These are phyloP conservation scores for Multifurca ochricompacta DNA, from an alignment of 768 basidiomycete species.

Conservation along the genomic window DNA sequence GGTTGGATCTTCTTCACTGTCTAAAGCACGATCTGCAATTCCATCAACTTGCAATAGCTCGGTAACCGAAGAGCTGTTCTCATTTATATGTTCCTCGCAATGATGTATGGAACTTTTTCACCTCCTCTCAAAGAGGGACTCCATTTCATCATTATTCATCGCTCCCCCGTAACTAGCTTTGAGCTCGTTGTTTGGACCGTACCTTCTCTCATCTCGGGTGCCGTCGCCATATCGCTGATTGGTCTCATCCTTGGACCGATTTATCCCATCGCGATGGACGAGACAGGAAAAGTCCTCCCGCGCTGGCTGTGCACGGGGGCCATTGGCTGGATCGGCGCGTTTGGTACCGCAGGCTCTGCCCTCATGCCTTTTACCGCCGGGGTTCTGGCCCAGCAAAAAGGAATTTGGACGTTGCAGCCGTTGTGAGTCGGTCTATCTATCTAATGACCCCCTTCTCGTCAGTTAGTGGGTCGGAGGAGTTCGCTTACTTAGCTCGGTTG, in stretches of 20 bases:
- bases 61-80: slow-evolving; percentile 1
- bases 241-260: slow-evolving; percentile 70
- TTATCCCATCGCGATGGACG: slow-evolving; percentile 43
- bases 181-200: slow-evolving; percentile 65
- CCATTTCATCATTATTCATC: background rate
- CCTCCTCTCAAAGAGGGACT: background rate
- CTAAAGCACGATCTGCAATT: too few species aligned
- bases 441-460: too few species aligned
- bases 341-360: slow-evolving; percentile 19
- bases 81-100: background rate
- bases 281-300: slow-evolving; percentile 16
- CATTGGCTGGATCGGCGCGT: slow-evolving; percentile 19
- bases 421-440: slow-evolving; percentile 9
- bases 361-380: slow-evolving; percentile 19
- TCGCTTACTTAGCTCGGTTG: background rate
- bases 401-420: slow-evolving; percentile 20
- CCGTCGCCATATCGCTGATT: slow-evolving; percentile 53
- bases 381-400: slow-evolving; percentile 12
- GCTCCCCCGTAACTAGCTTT: slow-evolving; percentile 33
- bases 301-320: background rate
- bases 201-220: slow-evolving; percentile 56
- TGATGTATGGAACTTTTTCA: background rate
- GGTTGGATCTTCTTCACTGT: background rate
- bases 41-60: background rate
- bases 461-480: slow-evolving; percentile 19